A percentile compares a stretch with the other conserved stretches of the same genome.
phyloP scores from a whole-genome alignment of 1,284 basidiomycete genomes.

The Malassezia brasiliensis region DNA sequence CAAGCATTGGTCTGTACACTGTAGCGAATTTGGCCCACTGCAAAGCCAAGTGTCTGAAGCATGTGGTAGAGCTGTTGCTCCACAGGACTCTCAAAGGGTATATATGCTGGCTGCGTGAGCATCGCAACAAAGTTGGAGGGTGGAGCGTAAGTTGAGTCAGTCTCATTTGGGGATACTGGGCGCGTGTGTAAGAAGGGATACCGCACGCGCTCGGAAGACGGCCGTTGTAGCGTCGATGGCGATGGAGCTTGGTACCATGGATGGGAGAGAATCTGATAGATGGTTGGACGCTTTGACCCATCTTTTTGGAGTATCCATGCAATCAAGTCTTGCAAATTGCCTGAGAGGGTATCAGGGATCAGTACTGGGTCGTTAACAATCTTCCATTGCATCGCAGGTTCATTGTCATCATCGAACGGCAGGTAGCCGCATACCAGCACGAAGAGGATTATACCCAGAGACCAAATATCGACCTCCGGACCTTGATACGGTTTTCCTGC shows the following conservation, averaged over 20 bases:
- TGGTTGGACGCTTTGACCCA: slow-evolving; percentile 63
- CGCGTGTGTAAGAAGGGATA: not conserved
- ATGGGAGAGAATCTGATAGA: slow-evolving; percentile 76
- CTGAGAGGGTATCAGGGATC: slow-evolving; percentile 65
- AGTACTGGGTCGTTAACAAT: slow-evolving; percentile 82
- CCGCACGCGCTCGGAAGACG: not conserved
- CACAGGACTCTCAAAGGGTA: slow-evolving; percentile 67
- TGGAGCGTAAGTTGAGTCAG: not conserved
- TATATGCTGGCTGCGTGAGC: slow-evolving; percentile 61
- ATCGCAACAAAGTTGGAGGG: slow-evolving; percentile 60
- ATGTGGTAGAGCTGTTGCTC: slow-evolving; percentile 72
- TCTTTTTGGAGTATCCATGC: slow-evolving; percentile 69
- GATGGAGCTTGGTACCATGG: slow-evolving; percentile 61
- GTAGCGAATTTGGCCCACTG: slow-evolving; percentile 87
- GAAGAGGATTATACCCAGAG: slow-evolving; percentile 86
- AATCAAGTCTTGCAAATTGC: slow-evolving; percentile 76
- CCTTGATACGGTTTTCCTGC: slow-evolving; percentile 80
- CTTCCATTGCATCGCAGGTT: slow-evolving; percentile 73
- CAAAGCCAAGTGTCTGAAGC: slow-evolving; percentile 70
- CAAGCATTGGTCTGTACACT: slow-evolving; percentile 84
- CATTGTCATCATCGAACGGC: slow-evolving; percentile 97
- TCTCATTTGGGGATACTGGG: not conserved
- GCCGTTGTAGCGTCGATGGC: slow-evolving; percentile 12
- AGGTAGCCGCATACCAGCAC: slow-evolving; percentile 83
- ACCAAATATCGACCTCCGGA: slow-evolving; percentile 94